phyloP scores from a whole-genome alignment of 2,329 filamentous ascomycete species.

The Aspergillus bombycis region DNA sequence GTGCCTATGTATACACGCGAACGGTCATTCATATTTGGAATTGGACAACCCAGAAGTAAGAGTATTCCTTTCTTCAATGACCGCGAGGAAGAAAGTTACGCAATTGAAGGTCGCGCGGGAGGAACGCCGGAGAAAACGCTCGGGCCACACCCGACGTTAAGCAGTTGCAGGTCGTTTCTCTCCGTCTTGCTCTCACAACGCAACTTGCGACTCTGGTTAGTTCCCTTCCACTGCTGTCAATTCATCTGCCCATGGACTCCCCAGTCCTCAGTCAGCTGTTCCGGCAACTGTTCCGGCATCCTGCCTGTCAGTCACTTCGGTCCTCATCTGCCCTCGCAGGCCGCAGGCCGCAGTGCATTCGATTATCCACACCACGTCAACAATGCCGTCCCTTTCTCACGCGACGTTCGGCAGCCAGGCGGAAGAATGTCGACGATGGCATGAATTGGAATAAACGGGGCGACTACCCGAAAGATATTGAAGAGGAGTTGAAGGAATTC shows the following conservation, averaged over 20 bases:
- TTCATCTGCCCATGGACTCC: slow-evolving; percentile 69
- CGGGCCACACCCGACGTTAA: slow-evolving; percentile 33
- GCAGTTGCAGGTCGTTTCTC: slow-evolving; percentile 10
- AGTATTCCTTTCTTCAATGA: neutral
- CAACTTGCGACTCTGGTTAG: neutral
- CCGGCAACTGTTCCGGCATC: slow-evolving; percentile 79
- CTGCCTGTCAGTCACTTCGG: slow-evolving; percentile 62
- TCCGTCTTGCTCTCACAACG: slow-evolving; percentile 16
- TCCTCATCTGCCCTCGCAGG: slow-evolving; percentile 34
- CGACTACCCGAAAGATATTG: slow-evolving; percentile 74
- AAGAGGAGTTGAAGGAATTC: slow-evolving; percentile 77
- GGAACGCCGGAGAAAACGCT: slow-evolving; percentile 36
- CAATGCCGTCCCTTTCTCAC: slow-evolving; percentile 43
- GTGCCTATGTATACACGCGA: slow-evolving; percentile 61
- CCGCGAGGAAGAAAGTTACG: neutral
- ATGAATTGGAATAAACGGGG: slow-evolving; percentile 86
- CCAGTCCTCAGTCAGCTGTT: slow-evolving; percentile 77
- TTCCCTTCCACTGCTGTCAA: slow-evolving; percentile 12
- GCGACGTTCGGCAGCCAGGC: slow-evolving; percentile 39
- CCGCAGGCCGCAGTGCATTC: slow-evolving; percentile 24
- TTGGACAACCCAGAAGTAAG: neutral
- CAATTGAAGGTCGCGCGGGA: slow-evolving; percentile 6
- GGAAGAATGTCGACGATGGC: slow-evolving; percentile 55
- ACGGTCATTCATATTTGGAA: slow-evolving; percentile 35
- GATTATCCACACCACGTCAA: slow-evolving; percentile 28